Conservation (phyloP, 192 early-diverging fungal species). For the Backusella luteola region DNA sequence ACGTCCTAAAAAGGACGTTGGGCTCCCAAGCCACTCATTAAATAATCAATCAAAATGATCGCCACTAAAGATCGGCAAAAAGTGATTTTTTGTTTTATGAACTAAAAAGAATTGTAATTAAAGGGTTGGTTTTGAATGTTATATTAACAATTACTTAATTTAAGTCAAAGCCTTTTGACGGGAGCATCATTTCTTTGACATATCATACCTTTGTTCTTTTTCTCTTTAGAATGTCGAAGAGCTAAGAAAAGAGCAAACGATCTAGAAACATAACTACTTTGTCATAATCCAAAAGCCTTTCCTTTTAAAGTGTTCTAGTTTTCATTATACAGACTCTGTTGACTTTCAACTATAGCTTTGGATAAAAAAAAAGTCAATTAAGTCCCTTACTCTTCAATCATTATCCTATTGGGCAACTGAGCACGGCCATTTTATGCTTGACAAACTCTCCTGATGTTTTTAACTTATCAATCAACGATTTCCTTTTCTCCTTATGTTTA, state of each 20-base stretch:
- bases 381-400: not conserved
- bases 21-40: too few species aligned
- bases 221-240: not conserved
- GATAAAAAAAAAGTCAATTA: not conserved
- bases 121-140: not conserved
- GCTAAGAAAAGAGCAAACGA: not conserved
- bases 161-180: not conserved
- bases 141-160: not conserved
- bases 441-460: not conserved
- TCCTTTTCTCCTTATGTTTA: not conserved
- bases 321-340: not conserved
- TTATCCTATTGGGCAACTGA: not conserved
- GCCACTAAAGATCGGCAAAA: not conserved
- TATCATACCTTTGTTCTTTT: not conserved
- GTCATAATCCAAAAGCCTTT: not conserved
- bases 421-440: not conserved
- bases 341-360: not conserved
- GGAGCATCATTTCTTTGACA: not conserved
- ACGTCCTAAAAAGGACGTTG: too few species aligned
- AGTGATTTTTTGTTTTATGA: too few species aligned
- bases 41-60: not conserved
- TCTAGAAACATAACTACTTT: not conserved
- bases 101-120: not conserved
- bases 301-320: not conserved
- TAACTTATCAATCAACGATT: not conserved